Percentiles rank a stretch among this genome's conserved stretches.
Conservation (phyloP, 139 green algal genomes). For the Zygnema circumcarinatum region DNA sequence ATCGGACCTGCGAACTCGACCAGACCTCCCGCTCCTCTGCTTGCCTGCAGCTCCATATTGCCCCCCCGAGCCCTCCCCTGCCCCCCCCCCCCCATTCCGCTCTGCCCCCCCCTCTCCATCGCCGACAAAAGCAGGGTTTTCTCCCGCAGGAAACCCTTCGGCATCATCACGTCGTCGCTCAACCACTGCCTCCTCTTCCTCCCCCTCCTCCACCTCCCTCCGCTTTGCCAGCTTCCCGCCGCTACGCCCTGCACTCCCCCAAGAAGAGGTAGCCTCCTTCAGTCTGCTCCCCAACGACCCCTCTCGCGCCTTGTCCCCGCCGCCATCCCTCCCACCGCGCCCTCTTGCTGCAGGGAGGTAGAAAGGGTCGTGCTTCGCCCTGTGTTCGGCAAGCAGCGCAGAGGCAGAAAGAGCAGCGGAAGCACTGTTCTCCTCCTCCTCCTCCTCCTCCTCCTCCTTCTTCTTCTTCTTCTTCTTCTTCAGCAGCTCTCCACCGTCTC, state of each 20-base stretch:
- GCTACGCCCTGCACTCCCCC: background rate
- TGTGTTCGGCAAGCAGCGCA: background rate
- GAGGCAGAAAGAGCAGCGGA: background rate
- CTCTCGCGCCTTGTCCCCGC: background rate
- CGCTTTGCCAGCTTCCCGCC: background rate
- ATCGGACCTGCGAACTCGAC: too few species aligned
- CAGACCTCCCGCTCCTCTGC: too few species aligned
- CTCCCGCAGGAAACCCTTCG: background rate
- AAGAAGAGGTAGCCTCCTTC: background rate
- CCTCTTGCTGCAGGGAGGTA: conserved; percentile 3
- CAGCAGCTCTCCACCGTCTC: background rate
- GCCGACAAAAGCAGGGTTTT: too few species aligned
- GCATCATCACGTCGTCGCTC: background rate
- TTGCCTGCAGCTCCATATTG: too few species aligned
- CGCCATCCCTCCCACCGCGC: background rate
- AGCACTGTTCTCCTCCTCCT: background rate
- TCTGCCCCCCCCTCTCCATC: too few species aligned
- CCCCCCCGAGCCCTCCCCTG: too few species aligned
- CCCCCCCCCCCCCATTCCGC: too few species aligned
- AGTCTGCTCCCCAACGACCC: background rate
- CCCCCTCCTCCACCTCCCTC: conserved; percentile 2
- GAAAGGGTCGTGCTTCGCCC: background rate
- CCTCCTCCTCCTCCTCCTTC: background rate
- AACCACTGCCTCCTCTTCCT: background rate
- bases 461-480: background rate